Evolutionary conservation across 352 stramenopile genomes (phyloP).

Genomic region (Globisporangium paddicum): DNA sequence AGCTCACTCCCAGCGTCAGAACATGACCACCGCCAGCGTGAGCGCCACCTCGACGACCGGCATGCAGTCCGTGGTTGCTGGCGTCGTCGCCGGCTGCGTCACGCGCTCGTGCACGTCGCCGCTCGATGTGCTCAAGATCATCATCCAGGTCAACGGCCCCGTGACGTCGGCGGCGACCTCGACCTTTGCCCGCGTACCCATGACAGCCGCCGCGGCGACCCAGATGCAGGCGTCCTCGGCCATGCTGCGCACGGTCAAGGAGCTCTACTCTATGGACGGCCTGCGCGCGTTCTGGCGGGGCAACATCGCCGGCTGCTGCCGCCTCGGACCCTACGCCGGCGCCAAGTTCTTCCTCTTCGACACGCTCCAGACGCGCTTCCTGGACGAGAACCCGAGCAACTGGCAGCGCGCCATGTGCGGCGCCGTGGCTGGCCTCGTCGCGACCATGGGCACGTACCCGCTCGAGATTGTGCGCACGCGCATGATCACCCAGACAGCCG

Average conservation of each 20-base stretch:
- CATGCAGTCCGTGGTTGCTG: conserved; percentile 62
- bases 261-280: conserved; percentile 65
- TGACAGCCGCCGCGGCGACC: not conserved
- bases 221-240: conserved; percentile 22
- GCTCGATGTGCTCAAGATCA: conserved; percentile 81
- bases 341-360: conserved; percentile 84
- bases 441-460: conserved; percentile 74
- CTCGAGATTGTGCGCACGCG: conserved; percentile 77
- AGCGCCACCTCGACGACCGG: conserved; percentile 17
- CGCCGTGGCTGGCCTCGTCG: conserved; percentile 55
- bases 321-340: conserved; percentile 67
- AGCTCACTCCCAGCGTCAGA: not conserved
- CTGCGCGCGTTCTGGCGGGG: conserved; percentile 75
- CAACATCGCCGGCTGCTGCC: conserved; percentile 73
- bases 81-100: conserved; percentile 73
- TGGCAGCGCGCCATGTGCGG: conserved; percentile 51
- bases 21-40: not conserved
- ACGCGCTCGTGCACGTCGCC: conserved; percentile 79
- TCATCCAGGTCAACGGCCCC: conserved; percentile 72
- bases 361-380: conserved; percentile 49
- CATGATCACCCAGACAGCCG: conserved; percentile 63
- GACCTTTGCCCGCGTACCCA: conserved; percentile 2
- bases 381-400: conserved; percentile 33
- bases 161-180: conserved; percentile 10
- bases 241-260: conserved; percentile 36